phyloP scores from a whole-genome alignment of 768 basidiomycete species.

The Neoboletus brunneissimus region DNA sequence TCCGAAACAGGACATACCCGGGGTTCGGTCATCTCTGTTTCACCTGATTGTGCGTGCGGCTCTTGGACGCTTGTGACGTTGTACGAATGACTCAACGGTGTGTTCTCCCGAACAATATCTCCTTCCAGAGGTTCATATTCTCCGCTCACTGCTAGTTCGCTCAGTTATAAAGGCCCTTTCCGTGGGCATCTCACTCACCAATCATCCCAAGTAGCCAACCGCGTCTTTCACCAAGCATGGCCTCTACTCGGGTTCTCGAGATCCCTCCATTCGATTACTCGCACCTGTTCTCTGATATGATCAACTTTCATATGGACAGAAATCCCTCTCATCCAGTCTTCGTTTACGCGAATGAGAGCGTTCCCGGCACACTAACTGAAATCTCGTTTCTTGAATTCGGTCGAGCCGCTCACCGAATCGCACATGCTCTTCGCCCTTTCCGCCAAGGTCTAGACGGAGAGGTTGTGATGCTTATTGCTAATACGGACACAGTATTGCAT shows the following conservation, averaged over 20 bases:
- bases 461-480: constrained; percentile 24
- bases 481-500: constrained; percentile 35
- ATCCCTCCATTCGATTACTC: constrained; percentile 27
- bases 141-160: neutral
- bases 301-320: constrained; percentile 24
- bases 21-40: neutral
- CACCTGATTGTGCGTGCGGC: neutral
- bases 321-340: constrained; percentile 27
- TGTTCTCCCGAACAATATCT: neutral
- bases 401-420: constrained; percentile 33
- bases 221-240: constrained; percentile 4
- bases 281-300: constrained; percentile 22
- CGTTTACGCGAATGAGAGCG: constrained; percentile 13
- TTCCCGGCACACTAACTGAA: constrained; percentile 11
- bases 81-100: neutral
- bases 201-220: neutral
- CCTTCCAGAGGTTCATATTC: neutral
- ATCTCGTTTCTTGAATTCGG: constrained; percentile 30
- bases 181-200: neutral
- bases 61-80: neutral
- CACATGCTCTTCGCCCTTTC: constrained; percentile 39
- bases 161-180: constrained; percentile 14
- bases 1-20: neutral
- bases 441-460: constrained; percentile 22
- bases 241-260: neutral